phyloP scores from a whole-genome alignment of 2,329 filamentous ascomycete genomes.

The Drechslera avenae region DNA sequence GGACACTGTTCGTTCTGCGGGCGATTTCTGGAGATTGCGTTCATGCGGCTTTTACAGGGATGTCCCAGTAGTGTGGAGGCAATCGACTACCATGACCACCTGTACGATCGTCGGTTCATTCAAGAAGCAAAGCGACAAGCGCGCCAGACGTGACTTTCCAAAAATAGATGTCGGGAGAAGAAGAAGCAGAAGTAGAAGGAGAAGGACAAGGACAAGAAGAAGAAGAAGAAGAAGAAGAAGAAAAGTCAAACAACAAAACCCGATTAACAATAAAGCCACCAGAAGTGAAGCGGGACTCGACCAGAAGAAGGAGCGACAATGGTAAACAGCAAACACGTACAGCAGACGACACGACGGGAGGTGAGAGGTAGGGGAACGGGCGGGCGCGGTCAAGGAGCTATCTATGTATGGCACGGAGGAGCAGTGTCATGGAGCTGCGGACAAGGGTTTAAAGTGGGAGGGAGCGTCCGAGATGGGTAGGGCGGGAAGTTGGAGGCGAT shows the following conservation, averaged over 20 bases:
- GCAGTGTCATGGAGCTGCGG: constrained; percentile 5
- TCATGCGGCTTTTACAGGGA: constrained; percentile 33
- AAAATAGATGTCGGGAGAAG: constrained; percentile 7
- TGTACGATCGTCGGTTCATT: constrained; percentile 7
- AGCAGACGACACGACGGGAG: constrained; percentile 3
- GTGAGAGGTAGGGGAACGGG: constrained; percentile 8
- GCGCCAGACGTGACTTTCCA: constrained; percentile 1
- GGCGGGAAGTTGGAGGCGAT: constrained; percentile 8
- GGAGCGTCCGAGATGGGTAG: constrained; percentile 5
- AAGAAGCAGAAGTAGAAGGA: constrained; percentile 15
- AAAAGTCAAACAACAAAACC: not conserved
- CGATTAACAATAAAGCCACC: constrained; percentile 6
- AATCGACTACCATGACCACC: constrained; percentile 25
- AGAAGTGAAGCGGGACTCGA: constrained; percentile 18
- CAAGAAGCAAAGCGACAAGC: constrained; percentile 6
- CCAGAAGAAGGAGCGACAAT: constrained; percentile 32
- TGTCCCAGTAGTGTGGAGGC: constrained; percentile 19
- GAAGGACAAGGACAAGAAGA: constrained; percentile 10
- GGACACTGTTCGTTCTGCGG: constrained; percentile 25
- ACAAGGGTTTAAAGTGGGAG: constrained; percentile 13
- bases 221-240: constrained; percentile 13
- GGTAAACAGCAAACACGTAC: constrained; percentile 30
- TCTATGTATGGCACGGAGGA: constrained; percentile 11
- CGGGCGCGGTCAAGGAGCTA: constrained; percentile 7
- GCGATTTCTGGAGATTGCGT: constrained; percentile 25